These are phyloP conservation scores for Heterobasidion parviporum DNA, from an alignment of 1,284 basidiomycete species.

Conservation along the genomic window DNA sequence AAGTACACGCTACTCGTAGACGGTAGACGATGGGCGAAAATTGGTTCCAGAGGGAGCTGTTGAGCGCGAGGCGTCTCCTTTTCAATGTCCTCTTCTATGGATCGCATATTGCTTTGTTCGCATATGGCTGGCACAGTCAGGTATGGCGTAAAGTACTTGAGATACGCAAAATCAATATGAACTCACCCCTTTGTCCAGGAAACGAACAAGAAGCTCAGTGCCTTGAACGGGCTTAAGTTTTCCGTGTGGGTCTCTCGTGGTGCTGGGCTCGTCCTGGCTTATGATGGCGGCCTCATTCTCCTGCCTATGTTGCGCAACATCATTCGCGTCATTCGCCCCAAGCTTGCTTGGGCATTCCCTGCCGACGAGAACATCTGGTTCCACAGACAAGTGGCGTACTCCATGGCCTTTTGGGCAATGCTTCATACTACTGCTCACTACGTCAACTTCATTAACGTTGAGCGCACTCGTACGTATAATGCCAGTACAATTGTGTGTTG, in stretches of 20 bases:
- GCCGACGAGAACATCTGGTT: conserved; percentile 91
- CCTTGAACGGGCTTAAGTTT: conserved; percentile 67
- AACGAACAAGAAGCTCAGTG: conserved; percentile 54
- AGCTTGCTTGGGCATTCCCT: conserved; percentile 70
- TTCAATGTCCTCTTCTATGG: conserved; percentile 79
- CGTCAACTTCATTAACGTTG: conserved; percentile 85
- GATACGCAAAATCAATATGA: too few species aligned
- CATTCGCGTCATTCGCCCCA: conserved; percentile 73
- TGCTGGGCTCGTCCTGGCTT: conserved; percentile 79
- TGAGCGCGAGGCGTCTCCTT: conserved; percentile 48
- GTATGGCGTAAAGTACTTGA: conserved; percentile 22
- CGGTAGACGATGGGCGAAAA: conserved; percentile 42
- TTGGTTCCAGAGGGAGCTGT: conserved; percentile 68
- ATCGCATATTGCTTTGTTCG: conserved; percentile 60
- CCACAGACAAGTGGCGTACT: conserved; percentile 86
- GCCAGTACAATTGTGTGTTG: background rate
- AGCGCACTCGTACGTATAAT: conserved; percentile 55
- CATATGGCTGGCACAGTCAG: conserved; percentile 76
- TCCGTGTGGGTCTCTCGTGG: conserved; percentile 85
- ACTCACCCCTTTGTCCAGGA: conserved; percentile 27
- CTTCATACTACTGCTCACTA: conserved; percentile 88
- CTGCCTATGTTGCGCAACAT: conserved; percentile 82
- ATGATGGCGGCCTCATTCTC: conserved; percentile 76
- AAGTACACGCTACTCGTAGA: conserved; percentile 15
- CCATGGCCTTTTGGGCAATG: conserved; percentile 80